phyloP scores from a whole-genome alignment of 768 basidiomycete species.

The Boletus subparvulus region DNA sequence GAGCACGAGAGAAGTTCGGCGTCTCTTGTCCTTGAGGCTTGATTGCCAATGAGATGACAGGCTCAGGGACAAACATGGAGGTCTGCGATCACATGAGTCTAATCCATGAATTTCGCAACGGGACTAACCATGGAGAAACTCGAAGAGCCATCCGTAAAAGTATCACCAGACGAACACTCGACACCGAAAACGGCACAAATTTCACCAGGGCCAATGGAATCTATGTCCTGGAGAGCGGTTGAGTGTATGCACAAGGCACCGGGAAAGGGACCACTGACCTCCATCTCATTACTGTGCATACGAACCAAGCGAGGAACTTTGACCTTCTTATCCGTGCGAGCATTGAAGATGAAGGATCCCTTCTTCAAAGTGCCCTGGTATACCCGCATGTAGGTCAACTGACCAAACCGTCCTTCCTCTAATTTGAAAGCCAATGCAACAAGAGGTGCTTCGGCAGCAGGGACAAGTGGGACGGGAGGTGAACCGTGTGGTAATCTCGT shows the following conservation, averaged over 20 bases:
- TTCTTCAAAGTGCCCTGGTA: slow-evolving; percentile 95
- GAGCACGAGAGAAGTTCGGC: slow-evolving; percentile 93
- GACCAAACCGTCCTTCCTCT: slow-evolving; percentile 96
- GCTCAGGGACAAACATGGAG: slow-evolving; percentile 98
- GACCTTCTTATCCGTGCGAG: slow-evolving; percentile 92
- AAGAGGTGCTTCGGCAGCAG: slow-evolving; percentile 83
- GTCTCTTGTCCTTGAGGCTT: slow-evolving; percentile 91
- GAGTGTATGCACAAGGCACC: not conserved
- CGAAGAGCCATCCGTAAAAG: slow-evolving; percentile 91
- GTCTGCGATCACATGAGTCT: slow-evolving; percentile 52
- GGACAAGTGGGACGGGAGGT: slow-evolving; percentile 71
- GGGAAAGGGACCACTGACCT: slow-evolving; percentile 49
- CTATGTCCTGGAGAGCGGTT: slow-evolving; percentile 67
- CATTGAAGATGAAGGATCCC: slow-evolving; percentile 83
- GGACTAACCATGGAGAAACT: slow-evolving; percentile 85
- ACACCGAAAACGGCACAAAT: slow-evolving; percentile 99
- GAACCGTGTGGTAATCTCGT: slow-evolving; percentile 62
- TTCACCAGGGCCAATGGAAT: slow-evolving; percentile 92
- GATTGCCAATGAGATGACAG: slow-evolving; percentile 94
- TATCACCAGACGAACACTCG: slow-evolving; percentile 96
- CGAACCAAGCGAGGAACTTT: slow-evolving; percentile 94
- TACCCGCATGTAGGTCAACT: slow-evolving; percentile 96
- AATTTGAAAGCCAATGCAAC: slow-evolving; percentile 97
- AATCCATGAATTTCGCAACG: not conserved
- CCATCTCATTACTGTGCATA: slow-evolving; percentile 99